Evolutionary conservation across 2,329 filamentous ascomycete species (phyloP), one percentile per base, ranked within the genome.

Genomic region (Leptographium wingfieldii): DNA sequence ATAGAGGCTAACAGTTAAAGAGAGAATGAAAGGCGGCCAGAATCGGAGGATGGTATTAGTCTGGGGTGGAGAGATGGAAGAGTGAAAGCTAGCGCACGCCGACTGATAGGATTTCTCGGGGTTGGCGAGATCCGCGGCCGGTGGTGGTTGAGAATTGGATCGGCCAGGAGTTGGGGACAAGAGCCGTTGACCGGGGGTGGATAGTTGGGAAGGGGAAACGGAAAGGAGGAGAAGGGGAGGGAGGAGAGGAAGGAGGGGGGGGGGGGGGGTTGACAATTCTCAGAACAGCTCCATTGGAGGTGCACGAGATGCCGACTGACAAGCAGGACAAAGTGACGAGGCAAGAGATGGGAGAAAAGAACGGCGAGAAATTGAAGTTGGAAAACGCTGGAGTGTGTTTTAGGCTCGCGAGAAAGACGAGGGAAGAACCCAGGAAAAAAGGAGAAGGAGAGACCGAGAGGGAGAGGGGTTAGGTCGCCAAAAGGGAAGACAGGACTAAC

Each of bases 401-500:
- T 55, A 35, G 35, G 54, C 33, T 55, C 35, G 22, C 12, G 54
- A 31, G 38, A 31, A 54, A 9, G 33, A 35, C 33, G 33, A 54
- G 29, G 16, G 33, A 27, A 14, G 19, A 35, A 31, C 40, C 3
- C 4, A 40, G 19, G 14, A n/a, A 19, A 57, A 57, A 57, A 29
- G 46, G 29, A 52, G 46, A 53, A 16, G 43, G 33, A 58, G 49
- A 16, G 48, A 53, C 25, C 7, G n/a, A 48, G 38, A 55, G 31
- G 16, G 53, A 61, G 57, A 57, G 55, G 59, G 60, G 59, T 63
- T 43, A 54, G 59, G 25, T 56, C 55, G 59, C 59, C 61, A 57
- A 61, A 54, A 43, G 25, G 48, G 48, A 51, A 29, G 55, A 38
- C 19, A 53, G 55, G 59, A 27, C 27, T n/a, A 58, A 25, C 31